phyloP scores from a whole-genome alignment of 805 yeast species.

The Candida anglica region DNA sequence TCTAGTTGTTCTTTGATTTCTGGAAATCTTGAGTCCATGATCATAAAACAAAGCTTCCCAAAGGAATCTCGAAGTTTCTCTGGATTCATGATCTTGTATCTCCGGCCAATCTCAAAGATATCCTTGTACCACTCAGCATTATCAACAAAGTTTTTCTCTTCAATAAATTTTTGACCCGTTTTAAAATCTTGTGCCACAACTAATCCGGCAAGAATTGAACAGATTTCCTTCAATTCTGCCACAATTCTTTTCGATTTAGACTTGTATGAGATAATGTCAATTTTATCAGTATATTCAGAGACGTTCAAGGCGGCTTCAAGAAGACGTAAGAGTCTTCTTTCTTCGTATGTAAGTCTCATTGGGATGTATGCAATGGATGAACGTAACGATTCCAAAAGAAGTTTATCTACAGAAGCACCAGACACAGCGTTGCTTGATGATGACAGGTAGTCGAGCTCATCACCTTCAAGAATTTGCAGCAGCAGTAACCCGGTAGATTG shows the following conservation, averaged over 20 bases:
- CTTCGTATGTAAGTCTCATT: conserved; percentile 61
- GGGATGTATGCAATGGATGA: conserved; percentile 54
- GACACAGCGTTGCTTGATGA: neutral
- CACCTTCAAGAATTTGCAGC: neutral
- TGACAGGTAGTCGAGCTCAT: no score
- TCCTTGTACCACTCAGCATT: conserved; percentile 71
- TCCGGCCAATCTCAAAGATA: conserved; percentile 72
- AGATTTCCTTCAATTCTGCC: conserved; percentile 67
- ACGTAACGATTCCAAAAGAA: neutral
- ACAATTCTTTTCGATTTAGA: conserved; percentile 71
- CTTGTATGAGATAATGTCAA: conserved; percentile 62
- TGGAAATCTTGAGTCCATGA: conserved; percentile 77
- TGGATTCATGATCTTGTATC: conserved; percentile 83
- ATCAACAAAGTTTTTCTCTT: conserved; percentile 62
- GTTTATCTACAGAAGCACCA: neutral
- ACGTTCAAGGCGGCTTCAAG: conserved; percentile 76
- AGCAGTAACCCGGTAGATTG: neutral
- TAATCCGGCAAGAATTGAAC: conserved; percentile 74
- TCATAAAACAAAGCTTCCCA: conserved; percentile 79
- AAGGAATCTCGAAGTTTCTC: conserved; percentile 75
- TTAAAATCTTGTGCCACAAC: conserved; percentile 77
- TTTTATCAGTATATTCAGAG: conserved; percentile 75
- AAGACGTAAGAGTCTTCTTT: conserved; percentile 61
- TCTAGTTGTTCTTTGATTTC: conserved; percentile 70
- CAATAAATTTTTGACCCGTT: conserved; percentile 59